Percentiles rank a stretch among this genome's conserved stretches.
These are phyloP conservation scores for Sclerotinia borealis DNA, from an alignment of 2,329 filamentous ascomycete genomes.

Conservation along the genomic window DNA sequence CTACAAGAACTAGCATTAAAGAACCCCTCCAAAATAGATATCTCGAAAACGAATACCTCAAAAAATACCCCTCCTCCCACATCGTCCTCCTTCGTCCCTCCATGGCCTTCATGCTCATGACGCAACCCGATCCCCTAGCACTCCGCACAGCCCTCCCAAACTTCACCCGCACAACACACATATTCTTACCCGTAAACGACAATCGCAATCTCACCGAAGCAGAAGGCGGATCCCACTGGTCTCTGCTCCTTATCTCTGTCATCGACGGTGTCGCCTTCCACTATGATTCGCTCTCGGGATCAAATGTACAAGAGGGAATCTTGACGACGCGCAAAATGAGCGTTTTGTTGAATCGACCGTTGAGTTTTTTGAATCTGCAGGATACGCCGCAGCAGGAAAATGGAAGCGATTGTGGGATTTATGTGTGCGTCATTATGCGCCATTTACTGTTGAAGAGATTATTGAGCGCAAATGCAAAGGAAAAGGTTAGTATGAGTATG, in stretches of 20 bases:
- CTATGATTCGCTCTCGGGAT: constrained; percentile 79
- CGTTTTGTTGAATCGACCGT: constrained; percentile 56
- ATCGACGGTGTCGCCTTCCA: constrained; percentile 92
- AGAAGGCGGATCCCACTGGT: constrained; percentile 96
- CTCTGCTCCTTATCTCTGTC: constrained; percentile 78
- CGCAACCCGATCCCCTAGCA: constrained; percentile 52
- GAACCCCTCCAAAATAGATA: constrained; percentile 43
- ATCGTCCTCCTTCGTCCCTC: constrained; percentile 88
- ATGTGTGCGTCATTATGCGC: constrained; percentile 91
- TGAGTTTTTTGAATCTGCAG: constrained; percentile 73
- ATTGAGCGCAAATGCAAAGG: constrained; percentile 67
- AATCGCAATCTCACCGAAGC: constrained; percentile 66
- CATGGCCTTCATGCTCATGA: constrained; percentile 88
- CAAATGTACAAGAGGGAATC: constrained; percentile 70
- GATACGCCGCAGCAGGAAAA: constrained; percentile 92
- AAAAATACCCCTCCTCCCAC: constrained; percentile 71
- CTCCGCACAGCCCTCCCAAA: constrained; percentile 68
- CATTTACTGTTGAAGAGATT: constrained; percentile 83
- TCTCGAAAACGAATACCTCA: constrained; percentile 83
- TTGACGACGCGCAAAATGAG: constrained; percentile 64
- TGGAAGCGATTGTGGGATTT: constrained; percentile 88
- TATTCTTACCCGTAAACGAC: constrained; percentile 95
- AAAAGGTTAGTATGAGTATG: constrained; percentile 95
- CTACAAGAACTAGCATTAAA: constrained; percentile 20
- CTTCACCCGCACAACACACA: constrained; percentile 76